Evolutionary conservation across 208 protist genomes (phyloP).

Genomic region (Tritrichomonas foetus): DNA sequence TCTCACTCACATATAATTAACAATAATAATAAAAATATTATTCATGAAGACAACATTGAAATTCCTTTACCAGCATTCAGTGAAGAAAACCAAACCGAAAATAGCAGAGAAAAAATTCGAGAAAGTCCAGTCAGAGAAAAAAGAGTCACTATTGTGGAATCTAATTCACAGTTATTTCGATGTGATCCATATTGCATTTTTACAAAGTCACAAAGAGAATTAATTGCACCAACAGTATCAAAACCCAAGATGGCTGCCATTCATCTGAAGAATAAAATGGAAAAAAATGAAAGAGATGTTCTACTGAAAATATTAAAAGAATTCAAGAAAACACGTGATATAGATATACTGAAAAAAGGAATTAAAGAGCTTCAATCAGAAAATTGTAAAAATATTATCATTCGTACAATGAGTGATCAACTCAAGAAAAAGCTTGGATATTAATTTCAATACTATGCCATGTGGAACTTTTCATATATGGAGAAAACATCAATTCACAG

Average conservation of each 20-base stretch:
- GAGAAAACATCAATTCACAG: no score
- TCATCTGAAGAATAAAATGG: background rate
- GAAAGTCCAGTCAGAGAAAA: no score
- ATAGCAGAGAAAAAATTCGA: no score
- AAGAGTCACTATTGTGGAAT: no score
- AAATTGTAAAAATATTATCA: background rate
- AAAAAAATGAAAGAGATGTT: background rate
- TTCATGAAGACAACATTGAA: no score
- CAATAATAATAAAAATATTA: no score
- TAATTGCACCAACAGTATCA: background rate
- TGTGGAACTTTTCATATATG: no score
- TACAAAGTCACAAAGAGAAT: background rate
- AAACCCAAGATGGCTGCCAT: background rate
- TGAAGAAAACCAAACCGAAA: no score
- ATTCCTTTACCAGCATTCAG: no score
- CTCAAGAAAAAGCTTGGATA: background rate
- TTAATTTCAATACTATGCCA: no score
- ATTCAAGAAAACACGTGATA: slow-evolving; percentile 8
- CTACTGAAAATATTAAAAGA: background rate
- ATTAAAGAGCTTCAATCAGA: background rate
- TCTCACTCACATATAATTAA: no score
- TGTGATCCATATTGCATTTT: background rate
- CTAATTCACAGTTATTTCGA: background rate
- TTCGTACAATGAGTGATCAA: background rate
- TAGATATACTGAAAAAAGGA: background rate